Base-by-base conservation (phyloP, 768 basidiomycete genomes). In the Xerocomellus amylosporus region DNA sequence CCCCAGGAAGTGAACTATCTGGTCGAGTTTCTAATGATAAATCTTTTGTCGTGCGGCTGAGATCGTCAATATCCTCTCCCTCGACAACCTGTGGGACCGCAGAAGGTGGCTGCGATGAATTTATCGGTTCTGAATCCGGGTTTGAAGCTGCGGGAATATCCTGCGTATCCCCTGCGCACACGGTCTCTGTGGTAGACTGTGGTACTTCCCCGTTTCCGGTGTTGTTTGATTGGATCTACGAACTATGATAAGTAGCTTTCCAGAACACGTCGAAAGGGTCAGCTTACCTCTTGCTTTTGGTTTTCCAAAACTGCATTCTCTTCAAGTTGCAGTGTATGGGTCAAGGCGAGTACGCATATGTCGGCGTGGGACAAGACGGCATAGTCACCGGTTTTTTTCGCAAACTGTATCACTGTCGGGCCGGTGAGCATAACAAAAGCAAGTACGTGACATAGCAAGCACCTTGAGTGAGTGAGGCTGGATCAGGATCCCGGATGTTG, bases 301-400 rank as follows among this genome's bases (percentile, higher is more conserved):
- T 67, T 67, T 47, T 63, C 63, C 12, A 28, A 31, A 4, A 43
- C 28, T 17, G 45, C 54, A 54, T 77, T 77, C 36, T 75, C 79
- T 66, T 78, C 77, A 51, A 83, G 75, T 61, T 92, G 83, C 51
- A 96, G 73, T 22, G 85, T 79, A 66, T 90, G 86, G 7, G 94
- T 93, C 61, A 99, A 76, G 1, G 97, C 96, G 46, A 98, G 73
- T 36, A 98, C 85, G 63, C 88, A 87, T 39, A 99, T 70, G 84
- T 99, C 97, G 14, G 94, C 80, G 70, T 87, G 83, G 14, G 93
- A 97, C 37, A 99, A 78, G 44, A 93, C 95, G 40, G 90, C 77
- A 67, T 93, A 95, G 72, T 99, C 97, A 68, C 97, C 97, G 0
- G 96, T 96, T 77, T 91, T 91, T 77, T 93, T 96, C 4, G 97